Conservation (phyloP, 306 rosid species). For the Vachellia pachyceras region DNA sequence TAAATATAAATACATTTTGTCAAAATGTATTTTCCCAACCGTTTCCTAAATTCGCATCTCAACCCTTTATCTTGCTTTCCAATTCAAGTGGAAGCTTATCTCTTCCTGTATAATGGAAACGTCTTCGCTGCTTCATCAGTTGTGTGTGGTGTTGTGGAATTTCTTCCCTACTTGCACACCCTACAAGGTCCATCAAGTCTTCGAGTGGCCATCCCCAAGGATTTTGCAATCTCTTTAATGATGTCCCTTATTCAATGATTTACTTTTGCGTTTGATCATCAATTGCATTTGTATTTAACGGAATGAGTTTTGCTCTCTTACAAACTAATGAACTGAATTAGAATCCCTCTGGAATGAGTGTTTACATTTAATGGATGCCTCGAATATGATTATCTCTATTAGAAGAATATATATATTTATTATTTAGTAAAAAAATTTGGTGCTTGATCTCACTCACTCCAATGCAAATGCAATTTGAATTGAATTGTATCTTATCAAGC, state of each 20-base stretch:
- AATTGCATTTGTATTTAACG: no score
- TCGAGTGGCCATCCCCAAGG: conserved; percentile 38
- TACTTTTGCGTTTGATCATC: neutral
- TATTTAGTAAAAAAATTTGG: no score
- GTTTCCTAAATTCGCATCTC: no score
- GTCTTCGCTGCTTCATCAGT: conserved; percentile 35
- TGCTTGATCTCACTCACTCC: neutral
- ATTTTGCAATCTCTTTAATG: conserved; percentile 38
- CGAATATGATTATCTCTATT: no score
- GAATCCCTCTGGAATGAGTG: no score
- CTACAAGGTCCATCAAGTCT: neutral
- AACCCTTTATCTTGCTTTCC: neutral
- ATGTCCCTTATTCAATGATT: conserved; percentile 27
- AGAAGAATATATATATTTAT: no score
- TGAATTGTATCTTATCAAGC: neutral
- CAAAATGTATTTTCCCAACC: no score
- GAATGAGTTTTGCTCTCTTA: no score
- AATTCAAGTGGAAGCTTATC: conserved; percentile 24
- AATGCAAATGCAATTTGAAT: neutral
- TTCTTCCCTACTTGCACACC: conserved; percentile 7
- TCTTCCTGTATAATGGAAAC: neutral
- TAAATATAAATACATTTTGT: no score
- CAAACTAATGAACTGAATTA: no score
- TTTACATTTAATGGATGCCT: no score
- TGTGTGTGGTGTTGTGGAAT: neutral